Evolutionary conservation across 352 stramenopile species (phyloP).

Genomic region (Elongisporangium undulatum): DNA sequence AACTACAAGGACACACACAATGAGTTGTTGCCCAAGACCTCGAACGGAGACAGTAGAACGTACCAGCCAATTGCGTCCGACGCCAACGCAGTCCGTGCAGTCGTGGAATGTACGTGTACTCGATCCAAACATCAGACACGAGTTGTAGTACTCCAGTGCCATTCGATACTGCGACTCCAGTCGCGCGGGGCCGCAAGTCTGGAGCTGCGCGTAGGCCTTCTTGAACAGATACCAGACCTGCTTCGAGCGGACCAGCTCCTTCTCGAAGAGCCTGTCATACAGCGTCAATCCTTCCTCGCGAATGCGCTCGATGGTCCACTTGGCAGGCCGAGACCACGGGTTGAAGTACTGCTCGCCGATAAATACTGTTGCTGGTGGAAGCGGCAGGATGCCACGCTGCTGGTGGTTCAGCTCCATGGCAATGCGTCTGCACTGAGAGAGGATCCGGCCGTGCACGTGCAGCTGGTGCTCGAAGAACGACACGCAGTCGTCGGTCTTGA

Average conservation of each 20-base stretch:
- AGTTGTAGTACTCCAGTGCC: slow-evolving; percentile 59
- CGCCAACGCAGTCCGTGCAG: slow-evolving; percentile 27
- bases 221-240: slow-evolving; percentile 27
- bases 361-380: slow-evolving; percentile 55
- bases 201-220: slow-evolving; percentile 33
- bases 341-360: slow-evolving; percentile 33
- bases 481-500: slow-evolving; percentile 29
- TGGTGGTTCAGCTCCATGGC: slow-evolving; percentile 31
- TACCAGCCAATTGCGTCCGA: slow-evolving; percentile 50
- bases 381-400: slow-evolving; percentile 17
- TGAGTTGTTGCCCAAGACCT: background rate
- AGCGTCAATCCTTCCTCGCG: slow-evolving; percentile 35
- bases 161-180: slow-evolving; percentile 45
- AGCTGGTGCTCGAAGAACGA: slow-evolving; percentile 60
- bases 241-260: slow-evolving; percentile 5
- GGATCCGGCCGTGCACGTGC: slow-evolving; percentile 34
- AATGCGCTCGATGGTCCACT: slow-evolving; percentile 43
- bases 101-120: slow-evolving; percentile 22
- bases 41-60: slow-evolving; percentile 1
- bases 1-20: slow-evolving; percentile 16
- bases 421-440: slow-evolving; percentile 29
- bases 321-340: slow-evolving; percentile 21
- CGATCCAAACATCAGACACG: slow-evolving; percentile 31
- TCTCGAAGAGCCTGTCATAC: slow-evolving; percentile 11
- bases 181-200: slow-evolving; percentile 26